Conservation (phyloP, 2,329 filamentous ascomycete genomes). For the Trichoderma sp. region DNA sequence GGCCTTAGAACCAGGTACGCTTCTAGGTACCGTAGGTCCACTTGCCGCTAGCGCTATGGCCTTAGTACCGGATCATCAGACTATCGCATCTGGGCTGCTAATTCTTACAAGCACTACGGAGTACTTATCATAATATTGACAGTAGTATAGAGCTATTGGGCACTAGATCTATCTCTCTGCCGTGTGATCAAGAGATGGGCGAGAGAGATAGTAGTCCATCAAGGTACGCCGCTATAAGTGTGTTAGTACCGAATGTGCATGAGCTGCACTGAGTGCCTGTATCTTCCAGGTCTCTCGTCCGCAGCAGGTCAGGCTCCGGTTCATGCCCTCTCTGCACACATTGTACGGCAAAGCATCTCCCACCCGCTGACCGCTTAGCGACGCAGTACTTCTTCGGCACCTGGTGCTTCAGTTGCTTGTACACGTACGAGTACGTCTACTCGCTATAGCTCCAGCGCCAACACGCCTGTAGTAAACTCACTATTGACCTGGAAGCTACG, state of each 20-base stretch:
- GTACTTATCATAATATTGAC: neutral
- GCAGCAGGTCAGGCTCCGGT: neutral
- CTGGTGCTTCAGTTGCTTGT: neutral
- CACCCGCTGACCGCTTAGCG: neutral
- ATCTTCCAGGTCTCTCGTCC: neutral
- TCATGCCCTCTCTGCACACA: neutral
- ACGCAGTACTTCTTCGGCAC: neutral
- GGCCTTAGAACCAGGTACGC: neutral
- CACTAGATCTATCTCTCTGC: neutral
- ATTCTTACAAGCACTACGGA: neutral
- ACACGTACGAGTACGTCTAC: neutral
- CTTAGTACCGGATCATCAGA: neutral
- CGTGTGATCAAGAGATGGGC: neutral
- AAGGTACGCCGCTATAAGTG: too few species aligned
- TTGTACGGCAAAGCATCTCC: neutral
- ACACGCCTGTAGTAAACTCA: neutral
- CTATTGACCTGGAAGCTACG: neutral
- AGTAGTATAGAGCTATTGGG: neutral
- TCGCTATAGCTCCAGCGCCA: neutral
- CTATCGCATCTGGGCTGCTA: neutral
- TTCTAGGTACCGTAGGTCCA: neutral
- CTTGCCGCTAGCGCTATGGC: neutral
- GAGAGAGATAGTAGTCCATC: too few species aligned
- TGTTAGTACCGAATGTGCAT: too few species aligned
- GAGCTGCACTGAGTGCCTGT: neutral